phyloP scores from a whole-genome alignment of 495 filamentous ascomycete species.

The Daldinia concentrica region DNA sequence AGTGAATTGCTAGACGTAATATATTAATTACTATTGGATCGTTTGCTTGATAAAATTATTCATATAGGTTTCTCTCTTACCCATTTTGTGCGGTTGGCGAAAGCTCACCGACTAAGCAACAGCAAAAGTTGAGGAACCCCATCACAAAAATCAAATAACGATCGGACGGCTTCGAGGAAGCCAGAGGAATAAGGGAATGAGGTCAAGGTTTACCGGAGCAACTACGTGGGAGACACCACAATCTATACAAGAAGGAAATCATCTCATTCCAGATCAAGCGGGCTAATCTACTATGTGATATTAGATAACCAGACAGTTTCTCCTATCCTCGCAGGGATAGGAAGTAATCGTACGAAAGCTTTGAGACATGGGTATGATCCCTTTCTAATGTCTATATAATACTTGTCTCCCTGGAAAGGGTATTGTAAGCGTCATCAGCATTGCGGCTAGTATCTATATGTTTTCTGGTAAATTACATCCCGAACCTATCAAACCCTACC shows the following conservation, averaged over 20 bases:
- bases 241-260: constrained; percentile 3
- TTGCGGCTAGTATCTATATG: constrained; percentile 1
- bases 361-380: constrained; percentile 29
- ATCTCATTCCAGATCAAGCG: not conserved
- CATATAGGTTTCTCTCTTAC: constrained; percentile 21
- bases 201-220: not conserved
- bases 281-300: constrained; percentile 24
- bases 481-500: constrained; percentile 1
- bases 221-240: constrained; percentile 3
- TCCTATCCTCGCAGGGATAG: constrained; percentile 2
- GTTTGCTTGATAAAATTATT: not conserved
- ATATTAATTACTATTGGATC: not conserved
- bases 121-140: constrained; percentile 27
- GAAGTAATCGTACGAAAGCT: not conserved
- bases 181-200: constrained; percentile 10
- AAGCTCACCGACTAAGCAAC: constrained; percentile 20
- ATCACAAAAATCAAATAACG: constrained; percentile 31
- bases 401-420: not conserved
- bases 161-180: constrained; percentile 36
- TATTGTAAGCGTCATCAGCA: constrained; percentile 7
- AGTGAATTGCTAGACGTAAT: constrained; percentile 51
- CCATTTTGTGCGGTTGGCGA: constrained; percentile 35
- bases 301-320: not conserved
- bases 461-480: not conserved
- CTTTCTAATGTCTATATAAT: constrained; percentile 21